Base-by-base conservation (phyloP, 2,329 filamentous ascomycete species). In the Fusarium mexicanum region DNA sequence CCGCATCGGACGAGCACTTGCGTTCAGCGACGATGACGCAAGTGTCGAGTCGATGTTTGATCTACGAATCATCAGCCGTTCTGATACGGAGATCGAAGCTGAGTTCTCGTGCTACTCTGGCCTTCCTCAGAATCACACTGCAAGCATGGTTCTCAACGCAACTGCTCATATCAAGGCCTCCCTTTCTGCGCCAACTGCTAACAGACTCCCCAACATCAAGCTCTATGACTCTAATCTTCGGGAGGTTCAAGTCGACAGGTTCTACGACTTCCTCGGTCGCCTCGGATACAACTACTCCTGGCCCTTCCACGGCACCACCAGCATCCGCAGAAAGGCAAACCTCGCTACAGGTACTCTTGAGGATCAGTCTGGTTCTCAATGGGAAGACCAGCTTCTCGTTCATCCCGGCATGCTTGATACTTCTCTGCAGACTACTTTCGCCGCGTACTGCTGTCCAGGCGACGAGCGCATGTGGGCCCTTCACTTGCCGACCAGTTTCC, bases 391-490 rank as follows among this genome's bases (percentile, higher is more conserved):
- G 1, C 50, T 60, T 1, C 10, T 58, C 0, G 38, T 61, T 8
- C 64, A 61, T 4, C 64, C 55, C 1, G 79, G 71, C 0, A 70
- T 76, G 10, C 74, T 85, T 0, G 83, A 84, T 47, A 76, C 75
- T 2, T 75, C 80, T 11, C 79, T 85, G 55, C 84, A 85, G 67
- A 67, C 79, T 1, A 54, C 62, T 68, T 22, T 73, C 82, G 17
- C 55, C 77, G 81, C 83, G 1, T 76, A 73, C 60, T 75, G 77
- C 7, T 79, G 70, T 18, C 83, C 83, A 1, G 79, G 78, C 0
- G 80, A 83, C 31, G 78, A 78, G 10, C 71, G 73, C 8, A 73
- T 85, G 12, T 80, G 79, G 76, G 66, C 78, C 1, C 66, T 81
- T 8, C 78, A 81, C 53, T 47, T 84, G 17, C 69, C 58, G 0